phyloP scores from a whole-genome alignment of 2,329 filamentous ascomycete species.

The Fusarium foetens region DNA sequence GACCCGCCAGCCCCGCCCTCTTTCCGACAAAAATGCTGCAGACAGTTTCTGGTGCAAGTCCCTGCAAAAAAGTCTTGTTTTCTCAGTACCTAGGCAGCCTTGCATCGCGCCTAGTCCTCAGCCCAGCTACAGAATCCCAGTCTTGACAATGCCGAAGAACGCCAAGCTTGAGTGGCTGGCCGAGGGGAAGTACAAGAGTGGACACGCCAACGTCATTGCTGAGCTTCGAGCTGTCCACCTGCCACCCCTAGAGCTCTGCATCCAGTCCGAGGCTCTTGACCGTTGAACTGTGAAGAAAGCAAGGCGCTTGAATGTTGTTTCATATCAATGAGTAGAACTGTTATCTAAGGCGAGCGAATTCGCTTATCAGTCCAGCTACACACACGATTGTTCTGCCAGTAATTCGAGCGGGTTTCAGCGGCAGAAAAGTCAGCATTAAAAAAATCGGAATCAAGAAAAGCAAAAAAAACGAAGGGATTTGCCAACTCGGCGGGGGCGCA shows the following conservation, averaged over 20 bases:
- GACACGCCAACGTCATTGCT: constrained; percentile 26
- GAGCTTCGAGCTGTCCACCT: constrained; percentile 2
- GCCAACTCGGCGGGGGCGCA: not conserved
- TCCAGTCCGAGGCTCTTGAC: not conserved
- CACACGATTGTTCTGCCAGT: not conserved
- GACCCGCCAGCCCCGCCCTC: not conserved
- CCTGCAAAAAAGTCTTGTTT: not conserved
- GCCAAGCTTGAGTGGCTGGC: constrained; percentile 8
- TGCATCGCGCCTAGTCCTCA: not conserved
- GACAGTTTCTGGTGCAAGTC: not conserved
- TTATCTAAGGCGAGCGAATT: not conserved
- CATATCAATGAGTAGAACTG: not conserved
- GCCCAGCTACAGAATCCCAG: not conserved
- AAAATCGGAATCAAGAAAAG: not conserved
- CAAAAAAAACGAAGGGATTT: not conserved
- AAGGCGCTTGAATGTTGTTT: not conserved
- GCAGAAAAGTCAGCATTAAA: not conserved
- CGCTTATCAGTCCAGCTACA: not conserved
- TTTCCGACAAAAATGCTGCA: not conserved
- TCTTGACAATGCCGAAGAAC: constrained; percentile 18
- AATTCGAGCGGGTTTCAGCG: not conserved
- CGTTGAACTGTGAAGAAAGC: not conserved
- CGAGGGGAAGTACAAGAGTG: constrained; percentile 14
- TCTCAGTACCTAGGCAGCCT: not conserved
- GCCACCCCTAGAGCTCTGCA: not conserved